Base-by-base conservation (phyloP, 148 eudicot species). In the Chenopodium berlandieri region DNA sequence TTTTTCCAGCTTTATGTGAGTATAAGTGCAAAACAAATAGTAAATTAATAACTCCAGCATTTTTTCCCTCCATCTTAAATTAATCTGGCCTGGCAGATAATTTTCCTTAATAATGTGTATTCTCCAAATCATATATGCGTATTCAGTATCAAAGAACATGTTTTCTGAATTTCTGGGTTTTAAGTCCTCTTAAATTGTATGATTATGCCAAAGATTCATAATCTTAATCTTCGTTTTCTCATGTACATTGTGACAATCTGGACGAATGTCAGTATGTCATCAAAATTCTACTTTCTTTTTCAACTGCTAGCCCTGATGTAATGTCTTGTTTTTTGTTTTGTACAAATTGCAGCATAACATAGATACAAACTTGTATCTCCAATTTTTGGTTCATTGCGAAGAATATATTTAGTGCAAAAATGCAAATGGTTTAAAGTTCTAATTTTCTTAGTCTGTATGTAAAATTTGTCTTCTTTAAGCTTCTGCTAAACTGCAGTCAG, bases 1-100 rank as follows among this genome's bases (percentile, higher is more conserved):
- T 95, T 93, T 85, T 91, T 93, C 84, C 97, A 95, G 85, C 97
- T 95, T 75, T 93, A 92, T 86, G 97, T 95, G 85, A 91, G 98
- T 88, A 81, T 72, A 16, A 44, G 52, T 48, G 54, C 44, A 27
- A 3, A 23, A 10, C 16, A 11, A 14, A 69, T 47, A 20, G 17
- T 37, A n/a, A 11, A 50, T 48, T 48, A 48, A 12, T 48, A 8
- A 8, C 50, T 47, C 50, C 2, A 8, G 50, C 50, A 47, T 9
- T 10, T 47, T 47, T 10, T 47, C 2, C 50, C 12, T 47, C 50
- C 12, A 47, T 47, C 11, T 47, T 27, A 27, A 27, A 47, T 9
- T 47, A 8, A 47, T 47, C 12, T 47, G 27, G 27, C 12, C 50
- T 47, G 50, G 12, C 50, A 47, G 50, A 47, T 47, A 0, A 47